phyloP scores from a whole-genome alignment of 257 asterid genomes.

The Cordia subcordata region DNA sequence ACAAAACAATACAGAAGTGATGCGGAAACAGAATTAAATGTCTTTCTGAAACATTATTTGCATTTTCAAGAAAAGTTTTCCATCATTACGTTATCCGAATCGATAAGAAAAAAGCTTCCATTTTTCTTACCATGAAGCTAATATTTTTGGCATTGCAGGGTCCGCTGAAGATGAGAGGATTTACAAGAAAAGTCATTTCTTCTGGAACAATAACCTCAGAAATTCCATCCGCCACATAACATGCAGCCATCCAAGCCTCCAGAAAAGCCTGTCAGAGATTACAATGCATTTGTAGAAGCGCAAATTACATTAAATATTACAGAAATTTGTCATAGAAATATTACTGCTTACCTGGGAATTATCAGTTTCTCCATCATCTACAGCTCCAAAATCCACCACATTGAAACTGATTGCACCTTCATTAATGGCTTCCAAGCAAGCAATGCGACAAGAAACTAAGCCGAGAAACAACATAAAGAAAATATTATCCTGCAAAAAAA shows the following conservation, averaged over 20 bases:
- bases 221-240: constrained; percentile 28
- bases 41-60: too few species aligned
- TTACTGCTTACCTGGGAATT: constrained; percentile 40
- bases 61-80: too few species aligned
- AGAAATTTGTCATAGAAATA: not conserved
- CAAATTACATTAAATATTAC: not conserved
- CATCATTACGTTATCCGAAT: too few species aligned
- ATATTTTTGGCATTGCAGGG: constrained; percentile 48
- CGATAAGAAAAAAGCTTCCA: not conserved
- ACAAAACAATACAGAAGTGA: too few species aligned
- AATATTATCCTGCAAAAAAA: constrained; percentile 25
- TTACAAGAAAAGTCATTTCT: constrained; percentile 37
- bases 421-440: constrained; percentile 5
- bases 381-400: constrained; percentile 56
- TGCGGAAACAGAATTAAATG: too few species aligned
- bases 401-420: constrained; percentile 21
- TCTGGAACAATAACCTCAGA: constrained; percentile 49
- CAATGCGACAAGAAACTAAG: constrained; percentile 16
- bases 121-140: constrained; percentile 34
- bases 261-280: constrained; percentile 44
- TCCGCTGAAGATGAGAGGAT: constrained; percentile 46
- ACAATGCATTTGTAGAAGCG: not conserved
- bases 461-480: constrained; percentile 24
- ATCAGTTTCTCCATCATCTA: constrained; percentile 33
- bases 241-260: constrained; percentile 66